Evolutionary conservation across 176 grass and related monocot species (phyloP).

Genomic region (Musa schizocarpa): DNA sequence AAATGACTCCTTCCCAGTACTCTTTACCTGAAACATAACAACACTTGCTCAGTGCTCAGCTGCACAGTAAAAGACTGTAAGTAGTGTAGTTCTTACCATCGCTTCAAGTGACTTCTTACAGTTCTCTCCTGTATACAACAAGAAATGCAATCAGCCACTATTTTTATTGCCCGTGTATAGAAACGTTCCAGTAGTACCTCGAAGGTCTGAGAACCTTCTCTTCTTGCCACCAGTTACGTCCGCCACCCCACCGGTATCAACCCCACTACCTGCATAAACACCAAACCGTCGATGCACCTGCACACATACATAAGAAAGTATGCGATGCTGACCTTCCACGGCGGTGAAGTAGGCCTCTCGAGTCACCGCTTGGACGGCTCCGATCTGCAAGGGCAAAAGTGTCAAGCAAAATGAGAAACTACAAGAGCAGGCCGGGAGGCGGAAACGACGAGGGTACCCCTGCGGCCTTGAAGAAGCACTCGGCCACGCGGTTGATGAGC

Average conservation of each 20-base stretch:
- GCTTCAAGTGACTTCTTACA: conserved; percentile 59
- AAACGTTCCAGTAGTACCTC: neutral
- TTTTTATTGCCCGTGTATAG: neutral
- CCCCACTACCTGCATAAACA: no score
- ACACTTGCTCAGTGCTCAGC: neutral
- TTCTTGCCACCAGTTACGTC: conserved; percentile 15
- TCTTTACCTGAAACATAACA: conserved; percentile 47
- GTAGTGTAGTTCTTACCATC: conserved; percentile 32
- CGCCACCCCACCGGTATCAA: conserved; percentile 20
- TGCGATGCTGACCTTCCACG: conserved; percentile 28
- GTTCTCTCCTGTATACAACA: conserved; percentile 37
- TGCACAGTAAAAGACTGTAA: no score
- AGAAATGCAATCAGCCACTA: neutral
- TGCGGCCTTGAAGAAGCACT: conserved; percentile 83
- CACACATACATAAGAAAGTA: neutral
- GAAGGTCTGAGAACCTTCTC: conserved; percentile 9
- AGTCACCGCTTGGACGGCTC: conserved; percentile 60
- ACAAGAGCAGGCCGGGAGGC: neutral
- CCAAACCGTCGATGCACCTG: no score
- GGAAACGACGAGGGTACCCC: conserved; percentile 29
- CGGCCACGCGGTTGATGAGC: conserved; percentile 66
- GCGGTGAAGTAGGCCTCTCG: conserved; percentile 69
- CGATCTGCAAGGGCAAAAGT: conserved; percentile 42
- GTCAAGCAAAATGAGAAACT: neutral
- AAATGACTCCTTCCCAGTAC: conserved; percentile 57